These are phyloP conservation scores for Taphrina communis DNA, from an alignment of 1,139 yeast genomes.

Conservation along the genomic window DNA sequence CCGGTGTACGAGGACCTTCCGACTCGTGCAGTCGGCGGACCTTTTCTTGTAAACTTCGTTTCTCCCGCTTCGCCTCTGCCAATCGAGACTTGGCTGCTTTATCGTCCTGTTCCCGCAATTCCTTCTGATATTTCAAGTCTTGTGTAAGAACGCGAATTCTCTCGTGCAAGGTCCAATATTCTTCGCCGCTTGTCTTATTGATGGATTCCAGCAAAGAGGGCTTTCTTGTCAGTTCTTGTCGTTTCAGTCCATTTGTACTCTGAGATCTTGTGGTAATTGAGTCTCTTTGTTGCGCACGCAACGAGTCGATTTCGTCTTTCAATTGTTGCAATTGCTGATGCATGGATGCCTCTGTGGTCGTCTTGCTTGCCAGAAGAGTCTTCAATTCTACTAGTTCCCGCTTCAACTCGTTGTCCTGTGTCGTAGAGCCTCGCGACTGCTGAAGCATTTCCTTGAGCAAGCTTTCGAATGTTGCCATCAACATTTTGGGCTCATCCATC, in stretches of 20 bases:
- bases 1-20: neutral
- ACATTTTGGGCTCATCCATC: neutral
- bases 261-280: neutral
- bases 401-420: no score
- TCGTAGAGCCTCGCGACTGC: neutral
- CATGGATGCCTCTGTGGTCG: neutral
- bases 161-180: constrained; percentile 25
- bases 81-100: constrained; percentile 17
- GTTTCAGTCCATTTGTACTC: neutral
- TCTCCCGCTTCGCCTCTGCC: constrained; percentile 6
- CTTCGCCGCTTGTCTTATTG: constrained; percentile 10
- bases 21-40: neutral
- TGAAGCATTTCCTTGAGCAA: neutral
- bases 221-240: constrained; percentile 5
- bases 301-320: neutral
- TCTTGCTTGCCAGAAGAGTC: neutral
- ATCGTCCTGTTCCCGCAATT: constrained; percentile 27
- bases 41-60: constrained; percentile 4
- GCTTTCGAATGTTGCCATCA: neutral
- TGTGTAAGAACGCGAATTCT: constrained; percentile 18
- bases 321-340: neutral
- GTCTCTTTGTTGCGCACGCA: neutral
- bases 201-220: constrained; percentile 11
- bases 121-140: constrained; percentile 25
- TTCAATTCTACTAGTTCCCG: neutral